Evolutionary conservation across 192 early-diverging fungal species (phyloP).

Genomic region (Chytriomyces sp.): DNA sequence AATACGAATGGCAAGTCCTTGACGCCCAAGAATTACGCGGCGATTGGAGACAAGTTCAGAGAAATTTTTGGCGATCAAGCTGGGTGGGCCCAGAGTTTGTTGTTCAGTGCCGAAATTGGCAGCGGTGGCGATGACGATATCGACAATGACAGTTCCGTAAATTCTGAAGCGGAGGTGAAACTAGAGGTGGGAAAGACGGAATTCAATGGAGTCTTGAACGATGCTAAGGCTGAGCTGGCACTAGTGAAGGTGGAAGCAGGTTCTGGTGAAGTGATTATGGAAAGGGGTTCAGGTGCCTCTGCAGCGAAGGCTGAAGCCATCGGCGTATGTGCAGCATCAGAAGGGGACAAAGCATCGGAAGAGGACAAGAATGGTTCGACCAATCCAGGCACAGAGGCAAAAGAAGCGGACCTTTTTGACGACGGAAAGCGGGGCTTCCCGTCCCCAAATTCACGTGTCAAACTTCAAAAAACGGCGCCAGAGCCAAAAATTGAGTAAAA

Average conservation of each 20-base stretch:
- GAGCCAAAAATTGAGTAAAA: no score
- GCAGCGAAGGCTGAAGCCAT: background rate
- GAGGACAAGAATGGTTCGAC: no score
- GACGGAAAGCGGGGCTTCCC: no score
- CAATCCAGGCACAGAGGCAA: no score
- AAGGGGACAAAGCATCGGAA: no score
- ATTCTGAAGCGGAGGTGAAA: background rate
- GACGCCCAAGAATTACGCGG: constrained; percentile 68
- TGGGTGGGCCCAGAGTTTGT: constrained; percentile 32
- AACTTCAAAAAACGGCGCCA: no score
- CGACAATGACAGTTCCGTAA: background rate
- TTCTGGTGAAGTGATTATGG: background rate
- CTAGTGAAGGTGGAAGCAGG: background rate
- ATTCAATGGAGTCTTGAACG: background rate
- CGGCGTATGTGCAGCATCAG: background rate
- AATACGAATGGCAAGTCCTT: constrained; percentile 63
- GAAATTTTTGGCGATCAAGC: constrained; percentile 73
- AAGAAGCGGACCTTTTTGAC: no score
- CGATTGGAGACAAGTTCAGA: constrained; percentile 73
- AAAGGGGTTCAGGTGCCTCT: background rate
- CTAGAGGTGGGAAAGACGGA: background rate
- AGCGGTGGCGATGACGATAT: background rate
- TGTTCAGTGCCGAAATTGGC: constrained; percentile 33
- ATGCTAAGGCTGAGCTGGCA: background rate
- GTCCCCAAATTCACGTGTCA: no score